Evolutionary conservation across 1,139 yeast species (phyloP).

Genomic region (Pichia sp.): DNA sequence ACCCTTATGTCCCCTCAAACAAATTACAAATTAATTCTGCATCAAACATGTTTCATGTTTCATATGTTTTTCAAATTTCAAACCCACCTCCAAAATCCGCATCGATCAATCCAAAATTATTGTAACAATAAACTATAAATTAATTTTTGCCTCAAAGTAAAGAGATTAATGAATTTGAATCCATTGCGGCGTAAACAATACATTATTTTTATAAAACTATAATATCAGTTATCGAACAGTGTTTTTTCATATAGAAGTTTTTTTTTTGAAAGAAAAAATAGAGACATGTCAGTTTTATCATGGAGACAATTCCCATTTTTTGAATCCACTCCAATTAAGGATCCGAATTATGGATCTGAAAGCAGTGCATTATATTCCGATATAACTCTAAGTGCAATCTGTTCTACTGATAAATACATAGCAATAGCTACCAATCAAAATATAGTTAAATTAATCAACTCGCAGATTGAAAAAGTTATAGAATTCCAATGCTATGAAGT

Average conservation of each 20-base stretch:
- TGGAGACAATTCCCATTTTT: conserved; percentile 92
- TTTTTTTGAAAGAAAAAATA: no score
- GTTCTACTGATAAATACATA: conserved; percentile 48
- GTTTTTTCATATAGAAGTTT: no score
- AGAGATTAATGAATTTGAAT: no score
- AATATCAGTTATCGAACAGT: no score
- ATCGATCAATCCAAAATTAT: not conserved
- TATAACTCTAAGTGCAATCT: conserved; percentile 57
- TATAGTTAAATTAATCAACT: conserved; percentile 52
- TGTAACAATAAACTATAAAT: no score
- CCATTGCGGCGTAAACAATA: no score
- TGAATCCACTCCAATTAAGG: conserved; percentile 76
- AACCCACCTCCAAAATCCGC: not conserved
- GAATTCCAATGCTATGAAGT: conserved; percentile 60
- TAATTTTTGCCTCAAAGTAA: no score
- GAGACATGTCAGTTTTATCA: conserved; percentile 34
- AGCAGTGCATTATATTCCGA: conserved; percentile 66
- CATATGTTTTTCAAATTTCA: not conserved
- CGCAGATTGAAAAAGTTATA: conserved; percentile 39
- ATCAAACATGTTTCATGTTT: conserved; percentile 4
- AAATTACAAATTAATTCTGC: not conserved
- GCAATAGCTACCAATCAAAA: conserved; percentile 55
- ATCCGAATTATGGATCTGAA: conserved; percentile 64
- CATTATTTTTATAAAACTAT: no score
- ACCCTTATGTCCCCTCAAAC: no score